A percentile compares a stretch with the other conserved stretches of the same genome.
Evolutionary conservation across 73 alveolate species (phyloP).

Genomic region (Tetrahymena borealis): DNA sequence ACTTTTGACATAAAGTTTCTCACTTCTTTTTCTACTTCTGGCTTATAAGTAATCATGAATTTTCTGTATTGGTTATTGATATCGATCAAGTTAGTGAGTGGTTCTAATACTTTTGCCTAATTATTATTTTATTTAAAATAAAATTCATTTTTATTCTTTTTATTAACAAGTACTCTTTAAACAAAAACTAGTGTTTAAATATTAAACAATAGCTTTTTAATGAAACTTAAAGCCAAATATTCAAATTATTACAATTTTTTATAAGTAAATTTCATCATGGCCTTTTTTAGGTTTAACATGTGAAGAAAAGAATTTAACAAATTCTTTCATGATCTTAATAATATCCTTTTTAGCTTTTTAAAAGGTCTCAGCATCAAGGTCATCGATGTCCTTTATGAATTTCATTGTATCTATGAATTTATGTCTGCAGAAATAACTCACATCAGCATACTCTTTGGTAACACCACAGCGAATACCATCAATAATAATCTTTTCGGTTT

Average conservation of each 20-base stretch:
- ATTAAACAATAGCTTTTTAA: too few relatives aligned
- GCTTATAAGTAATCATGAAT: conserved; percentile 15
- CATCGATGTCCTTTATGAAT: neutral
- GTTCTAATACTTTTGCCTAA: conserved; percentile 5
- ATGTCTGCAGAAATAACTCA: conserved; percentile 17
- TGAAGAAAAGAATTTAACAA: conserved; percentile 7
- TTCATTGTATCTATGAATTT: neutral
- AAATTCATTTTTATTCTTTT: neutral
- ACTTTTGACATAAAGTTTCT: conserved; percentile 29
- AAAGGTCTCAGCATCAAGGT: conserved; percentile 19
- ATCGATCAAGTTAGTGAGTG: conserved; percentile 19
- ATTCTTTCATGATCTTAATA: conserved; percentile 8
- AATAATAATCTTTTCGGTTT: conserved; percentile 24
- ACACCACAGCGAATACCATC: conserved; percentile 33
- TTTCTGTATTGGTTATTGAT: conserved; percentile 22
- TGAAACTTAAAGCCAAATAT: too few relatives aligned
- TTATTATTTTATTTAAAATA: too few relatives aligned
- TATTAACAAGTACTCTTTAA: neutral
- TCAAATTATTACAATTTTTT: neutral
- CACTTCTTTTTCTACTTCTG: conserved; percentile 10
- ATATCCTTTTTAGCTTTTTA: conserved; percentile 10
- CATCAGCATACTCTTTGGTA: conserved; percentile 16
- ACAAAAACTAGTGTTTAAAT: neutral
- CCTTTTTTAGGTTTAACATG: conserved; percentile 12
- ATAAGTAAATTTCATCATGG: conserved; percentile 17